Conservation (phyloP, 495 filamentous ascomycete species). For the Venustampulla echinocandica region DNA sequence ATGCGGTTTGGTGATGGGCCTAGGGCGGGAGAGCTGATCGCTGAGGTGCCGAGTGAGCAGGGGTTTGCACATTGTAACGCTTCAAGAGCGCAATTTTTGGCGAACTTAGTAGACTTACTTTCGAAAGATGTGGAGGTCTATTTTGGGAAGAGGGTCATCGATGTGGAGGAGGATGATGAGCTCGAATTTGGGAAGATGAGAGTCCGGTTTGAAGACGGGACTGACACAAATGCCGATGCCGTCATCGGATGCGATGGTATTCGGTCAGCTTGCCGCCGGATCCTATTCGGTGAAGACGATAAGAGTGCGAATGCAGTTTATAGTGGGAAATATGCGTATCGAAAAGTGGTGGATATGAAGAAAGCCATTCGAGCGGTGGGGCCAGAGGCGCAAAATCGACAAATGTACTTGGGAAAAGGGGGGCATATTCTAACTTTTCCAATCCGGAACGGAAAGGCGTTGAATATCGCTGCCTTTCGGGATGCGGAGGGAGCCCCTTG, state of each 20-base stretch:
- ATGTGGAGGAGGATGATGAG: slow-evolving; percentile 8
- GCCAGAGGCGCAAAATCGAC: slow-evolving; percentile 39
- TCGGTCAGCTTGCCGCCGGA: slow-evolving; percentile 37
- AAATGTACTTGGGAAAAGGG: slow-evolving; percentile 47
- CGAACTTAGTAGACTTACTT: slow-evolving; percentile 45
- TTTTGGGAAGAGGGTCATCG: slow-evolving; percentile 31
- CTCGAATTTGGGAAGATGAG: slow-evolving; percentile 22
- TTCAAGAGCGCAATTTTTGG: slow-evolving; percentile 49
- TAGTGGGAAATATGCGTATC: slow-evolving; percentile 42
- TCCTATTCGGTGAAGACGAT: slow-evolving; percentile 32
- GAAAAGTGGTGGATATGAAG: slow-evolving; percentile 48
- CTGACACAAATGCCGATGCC: slow-evolving; percentile 36
- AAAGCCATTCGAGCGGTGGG: slow-evolving; percentile 43
- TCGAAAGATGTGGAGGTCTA: slow-evolving; percentile 30
- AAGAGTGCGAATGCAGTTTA: slow-evolving; percentile 30
- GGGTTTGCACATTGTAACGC: slow-evolving; percentile 20
- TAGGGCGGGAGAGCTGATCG: slow-evolving; percentile 1
- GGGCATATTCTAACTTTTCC: slow-evolving; percentile 57
- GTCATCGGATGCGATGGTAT: slow-evolving; percentile 52
- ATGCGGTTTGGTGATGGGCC: slow-evolving; percentile 2
- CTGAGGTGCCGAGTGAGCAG: slow-evolving; percentile 18
- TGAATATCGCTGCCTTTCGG: slow-evolving; percentile 17
- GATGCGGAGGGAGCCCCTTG: slow-evolving; percentile 23
- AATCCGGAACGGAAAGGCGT: slow-evolving; percentile 40
- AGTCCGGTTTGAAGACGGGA: slow-evolving; percentile 47